Base-by-base conservation (phyloP, 352 stramenopile species). In the Pythium monospermum region DNA sequence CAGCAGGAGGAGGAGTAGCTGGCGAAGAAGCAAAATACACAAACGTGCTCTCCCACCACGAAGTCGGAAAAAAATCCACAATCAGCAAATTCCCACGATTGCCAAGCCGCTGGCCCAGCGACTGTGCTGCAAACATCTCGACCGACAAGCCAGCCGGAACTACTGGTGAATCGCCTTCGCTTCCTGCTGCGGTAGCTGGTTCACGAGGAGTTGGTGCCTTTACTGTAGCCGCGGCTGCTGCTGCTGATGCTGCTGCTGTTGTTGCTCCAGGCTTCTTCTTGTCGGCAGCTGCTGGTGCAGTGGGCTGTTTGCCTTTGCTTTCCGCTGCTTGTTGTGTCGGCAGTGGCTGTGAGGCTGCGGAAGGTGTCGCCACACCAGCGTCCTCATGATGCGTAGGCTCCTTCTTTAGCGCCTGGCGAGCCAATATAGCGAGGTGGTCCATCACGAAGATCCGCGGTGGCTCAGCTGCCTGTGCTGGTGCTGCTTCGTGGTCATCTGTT, bases 371-470 rank as follows among this genome's bases (percentile, higher is more conserved):
- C 15, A 23, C 2, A 6, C 10, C 46, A 0, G 18, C 7, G 11
- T 37, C n/a, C 25, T 37, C n/a, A n/a, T n/a, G n/a, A n/a, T n/a
- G n/a, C n/a, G n/a, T n/a, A n/a, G n/a, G 39, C 1, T 31, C 19
- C 26, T 53, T 57, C 23, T 32, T 33, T 10, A 61, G 26, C 3
- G 52, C 53, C 26, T 66, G 52, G 3, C 32, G 39, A 42, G 46
- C 23, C 1, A 66, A 23, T n/a, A 32, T 33, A 25, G 35, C 52
- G 49, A 76, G 39, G 32, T 77, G 73, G 12, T 84, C 70, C 2
- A 84, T 45, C 7, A 84, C 31, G 18, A 84, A 37, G 1, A 83
- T 60, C 10, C 58, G 61, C 15, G 65, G 68, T 31, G 30, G 15
- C 4, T 25, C 11, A 32, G 7, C 5, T 1, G 2, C 28, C 6